These are phyloP conservation scores for Candida coquimbonensis DNA, from an alignment of 805 yeast species.

Conservation along the genomic window DNA sequence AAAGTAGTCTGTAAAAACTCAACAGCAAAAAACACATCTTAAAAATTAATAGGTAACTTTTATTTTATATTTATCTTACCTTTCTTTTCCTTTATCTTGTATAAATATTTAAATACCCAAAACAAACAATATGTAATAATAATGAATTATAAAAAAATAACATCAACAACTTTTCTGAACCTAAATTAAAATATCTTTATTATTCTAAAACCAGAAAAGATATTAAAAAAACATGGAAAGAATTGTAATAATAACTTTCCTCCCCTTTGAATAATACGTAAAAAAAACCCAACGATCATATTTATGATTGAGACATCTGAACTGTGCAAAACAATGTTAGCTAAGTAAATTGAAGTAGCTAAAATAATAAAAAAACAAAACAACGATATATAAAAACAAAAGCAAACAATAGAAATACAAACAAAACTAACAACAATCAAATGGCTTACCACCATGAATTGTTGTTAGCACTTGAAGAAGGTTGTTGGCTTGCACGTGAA, in stretches of 20 bases:
- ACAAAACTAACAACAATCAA: neutral
- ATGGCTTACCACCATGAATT: conserved; percentile 7
- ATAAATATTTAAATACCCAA: conserved; percentile 5
- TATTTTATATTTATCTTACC: neutral
- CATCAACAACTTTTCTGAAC: neutral
- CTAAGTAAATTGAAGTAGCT: neutral
- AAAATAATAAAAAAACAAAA: neutral
- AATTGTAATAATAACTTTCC: neutral
- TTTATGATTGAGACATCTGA: conserved; percentile 14
- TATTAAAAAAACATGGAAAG: neutral
- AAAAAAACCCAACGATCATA: conserved; percentile 3
- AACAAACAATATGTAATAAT: neutral
- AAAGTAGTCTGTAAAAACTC: conserved; percentile 3
- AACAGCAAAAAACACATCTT: neutral
- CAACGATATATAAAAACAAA: neutral
- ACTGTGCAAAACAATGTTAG: conserved; percentile 7
- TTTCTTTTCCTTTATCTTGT: conserved; percentile 1
- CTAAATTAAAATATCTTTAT: too few species aligned
- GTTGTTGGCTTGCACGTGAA: conserved; percentile 14
- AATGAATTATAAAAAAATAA: conserved; percentile 1
- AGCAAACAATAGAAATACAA: neutral
- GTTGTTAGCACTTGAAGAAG: conserved; percentile 10
- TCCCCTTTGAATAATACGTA: neutral
- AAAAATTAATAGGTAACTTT: neutral
- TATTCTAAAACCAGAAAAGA: neutral